These are phyloP conservation scores for Apiosordaria backusii DNA, from an alignment of 495 filamentous ascomycete genomes.

Conservation along the genomic window DNA sequence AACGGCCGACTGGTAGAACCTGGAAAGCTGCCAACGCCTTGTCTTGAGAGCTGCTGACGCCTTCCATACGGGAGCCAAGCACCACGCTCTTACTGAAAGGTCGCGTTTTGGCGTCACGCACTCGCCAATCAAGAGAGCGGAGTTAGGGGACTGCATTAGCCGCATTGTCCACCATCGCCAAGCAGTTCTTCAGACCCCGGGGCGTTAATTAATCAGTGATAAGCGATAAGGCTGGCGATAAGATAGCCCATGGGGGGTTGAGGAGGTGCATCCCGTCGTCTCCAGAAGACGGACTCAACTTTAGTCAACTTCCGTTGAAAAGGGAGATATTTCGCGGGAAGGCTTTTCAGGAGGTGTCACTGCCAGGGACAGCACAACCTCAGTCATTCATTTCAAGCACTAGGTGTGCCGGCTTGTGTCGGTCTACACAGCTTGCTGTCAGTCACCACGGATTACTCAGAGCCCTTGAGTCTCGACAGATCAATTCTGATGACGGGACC, in stretches of 20 bases:
- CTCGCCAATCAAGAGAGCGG: constrained; percentile 1
- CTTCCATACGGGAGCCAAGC: background rate
- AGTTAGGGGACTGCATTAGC: background rate
- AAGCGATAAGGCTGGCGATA: background rate
- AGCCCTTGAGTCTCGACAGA: background rate
- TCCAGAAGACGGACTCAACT: too few species aligned
- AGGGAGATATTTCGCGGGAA: background rate
- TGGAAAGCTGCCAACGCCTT: background rate
- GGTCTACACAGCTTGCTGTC: background rate
- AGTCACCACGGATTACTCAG: background rate
- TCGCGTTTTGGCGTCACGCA: constrained; percentile 2
- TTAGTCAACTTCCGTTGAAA: background rate
- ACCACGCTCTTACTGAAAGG: background rate
- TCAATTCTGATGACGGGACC: background rate
- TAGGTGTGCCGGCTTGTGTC: background rate
- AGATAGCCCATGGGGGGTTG: background rate
- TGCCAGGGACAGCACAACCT: too few species aligned
- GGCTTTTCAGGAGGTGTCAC: background rate
- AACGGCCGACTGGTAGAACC: background rate
- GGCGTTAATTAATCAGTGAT: background rate
- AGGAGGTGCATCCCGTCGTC: background rate
- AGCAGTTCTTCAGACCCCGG: background rate
- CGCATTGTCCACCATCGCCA: constrained; percentile 2
- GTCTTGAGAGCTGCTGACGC: background rate
- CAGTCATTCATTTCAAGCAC: background rate